Percentiles rank a stretch among this genome's conserved stretches.
Evolutionary conservation across 2,329 filamentous ascomycete genomes (phyloP).

Genomic region (Pseudopyrenochaeta lycopersici): DNA sequence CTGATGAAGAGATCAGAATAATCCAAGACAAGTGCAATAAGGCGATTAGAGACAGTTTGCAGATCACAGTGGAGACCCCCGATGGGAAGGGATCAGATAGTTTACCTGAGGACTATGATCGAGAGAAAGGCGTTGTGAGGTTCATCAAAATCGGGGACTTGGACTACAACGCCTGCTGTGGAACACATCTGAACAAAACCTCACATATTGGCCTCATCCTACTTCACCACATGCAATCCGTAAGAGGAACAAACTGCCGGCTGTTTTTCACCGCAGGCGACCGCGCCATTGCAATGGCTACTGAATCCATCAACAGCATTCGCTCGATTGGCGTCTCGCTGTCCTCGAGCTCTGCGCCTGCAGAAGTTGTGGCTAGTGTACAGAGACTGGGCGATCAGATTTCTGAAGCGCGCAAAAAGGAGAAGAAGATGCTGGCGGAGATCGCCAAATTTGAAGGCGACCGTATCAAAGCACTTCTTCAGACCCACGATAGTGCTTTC

Average conservation of each 20-base stretch:
- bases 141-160: constrained; percentile 45
- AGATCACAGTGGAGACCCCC: constrained; percentile 43
- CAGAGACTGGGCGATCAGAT: constrained; percentile 33
- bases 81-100: constrained; percentile 34
- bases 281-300: constrained; percentile 39
- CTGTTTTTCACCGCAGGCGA: constrained; percentile 43
- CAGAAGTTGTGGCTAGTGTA: constrained; percentile 34
- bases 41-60: constrained; percentile 34
- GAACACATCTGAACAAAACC: constrained; percentile 45
- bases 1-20: constrained; percentile 29
- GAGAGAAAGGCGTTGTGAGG: constrained; percentile 41
- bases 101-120: constrained; percentile 42
- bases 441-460: constrained; percentile 38
- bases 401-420: constrained; percentile 33
- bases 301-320: constrained; percentile 34
- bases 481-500: constrained; percentile 23
- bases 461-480: constrained; percentile 28
- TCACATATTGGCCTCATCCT: constrained; percentile 41
- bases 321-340: constrained; percentile 38
- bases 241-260: constrained; percentile 42
- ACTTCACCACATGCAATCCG: constrained; percentile 40
- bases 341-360: constrained; percentile 29
- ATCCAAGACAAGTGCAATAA: constrained; percentile 42
- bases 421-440: constrained; percentile 40
- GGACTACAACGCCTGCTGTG: constrained; percentile 47